A percentile compares a stretch with the other conserved stretches of the same genome.
Evolutionary conservation across 768 basidiomycete genomes (phyloP).

Genomic region (Pleurotus cornucopiae): DNA sequence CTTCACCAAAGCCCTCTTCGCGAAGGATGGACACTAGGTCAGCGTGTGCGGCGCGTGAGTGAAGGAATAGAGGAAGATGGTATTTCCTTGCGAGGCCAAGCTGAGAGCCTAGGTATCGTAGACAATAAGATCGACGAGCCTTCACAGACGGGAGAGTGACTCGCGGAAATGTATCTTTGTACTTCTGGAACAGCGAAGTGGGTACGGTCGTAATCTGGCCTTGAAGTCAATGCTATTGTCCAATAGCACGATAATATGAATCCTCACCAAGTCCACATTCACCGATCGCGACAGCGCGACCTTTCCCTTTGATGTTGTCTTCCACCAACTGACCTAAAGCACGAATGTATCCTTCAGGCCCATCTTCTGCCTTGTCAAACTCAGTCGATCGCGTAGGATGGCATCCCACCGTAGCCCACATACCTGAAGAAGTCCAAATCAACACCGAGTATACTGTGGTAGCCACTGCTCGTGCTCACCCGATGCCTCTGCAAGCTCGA

Average conservation of each 20-base stretch:
- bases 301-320: slow-evolving; percentile 43
- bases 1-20: slow-evolving; percentile 58
- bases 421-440: slow-evolving; percentile 27
- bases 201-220: slow-evolving; percentile 73
- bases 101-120: slow-evolving; percentile 38
- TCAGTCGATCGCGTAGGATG: slow-evolving; percentile 76
- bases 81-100: slow-evolving; percentile 65
- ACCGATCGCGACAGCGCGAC: slow-evolving; percentile 67
- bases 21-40: slow-evolving; percentile 65
- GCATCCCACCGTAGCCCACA: slow-evolving; percentile 75
- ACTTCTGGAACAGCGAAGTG: slow-evolving; percentile 57
- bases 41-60: slow-evolving; percentile 70
- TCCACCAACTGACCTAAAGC: slow-evolving; percentile 54
- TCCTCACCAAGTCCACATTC: slow-evolving; percentile 73
- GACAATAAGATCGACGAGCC: background rate
- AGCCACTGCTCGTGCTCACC: slow-evolving; percentile 28
- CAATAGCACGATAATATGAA: background rate
- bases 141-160: slow-evolving; percentile 16
- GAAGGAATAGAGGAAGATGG: slow-evolving; percentile 74
- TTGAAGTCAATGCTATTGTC: background rate
- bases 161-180: slow-evolving; percentile 64
- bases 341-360: slow-evolving; percentile 56
- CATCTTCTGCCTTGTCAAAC: slow-evolving; percentile 54
- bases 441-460: background rate
- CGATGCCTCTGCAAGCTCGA: slow-evolving; percentile 56